Evolutionary conservation across 2,329 filamentous ascomycete genomes (phyloP).

Genomic region (Fusarium secorum): DNA sequence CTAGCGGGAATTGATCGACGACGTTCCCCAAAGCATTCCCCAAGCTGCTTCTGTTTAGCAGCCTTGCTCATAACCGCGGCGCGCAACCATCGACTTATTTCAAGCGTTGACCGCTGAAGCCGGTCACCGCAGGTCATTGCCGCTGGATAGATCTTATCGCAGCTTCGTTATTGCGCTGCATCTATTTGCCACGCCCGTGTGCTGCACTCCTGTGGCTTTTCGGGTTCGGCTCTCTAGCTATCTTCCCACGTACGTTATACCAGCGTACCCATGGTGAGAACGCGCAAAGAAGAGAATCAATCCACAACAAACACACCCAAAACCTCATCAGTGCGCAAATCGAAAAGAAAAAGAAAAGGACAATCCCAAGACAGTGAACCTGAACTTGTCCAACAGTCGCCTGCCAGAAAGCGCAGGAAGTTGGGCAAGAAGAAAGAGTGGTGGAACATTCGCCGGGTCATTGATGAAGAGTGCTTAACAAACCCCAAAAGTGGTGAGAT

Average conservation of each 20-base stretch:
- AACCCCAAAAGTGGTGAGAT: conserved; percentile 19
- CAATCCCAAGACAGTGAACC: neutral
- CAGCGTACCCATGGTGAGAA: conserved; percentile 46
- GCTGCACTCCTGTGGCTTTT: conserved; percentile 4
- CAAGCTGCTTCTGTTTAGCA: conserved; percentile 33
- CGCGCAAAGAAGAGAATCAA: conserved; percentile 35
- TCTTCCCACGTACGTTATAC: conserved; percentile 14
- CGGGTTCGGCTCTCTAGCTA: conserved; percentile 1
- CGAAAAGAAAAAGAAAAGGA: conserved; percentile 18
- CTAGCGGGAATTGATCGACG: conserved; percentile 37
- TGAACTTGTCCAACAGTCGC: neutral
- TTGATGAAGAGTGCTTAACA: conserved; percentile 43
- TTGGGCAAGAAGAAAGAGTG: conserved; percentile 33
- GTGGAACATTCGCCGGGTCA: conserved; percentile 47
- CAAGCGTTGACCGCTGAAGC: conserved; percentile 43
- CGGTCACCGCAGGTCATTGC: conserved; percentile 37
- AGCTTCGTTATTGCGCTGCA: conserved; percentile 5
- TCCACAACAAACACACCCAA: conserved; percentile 31
- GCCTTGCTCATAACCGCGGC: conserved; percentile 38
- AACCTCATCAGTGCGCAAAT: conserved; percentile 30
- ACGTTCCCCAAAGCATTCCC: conserved; percentile 30
- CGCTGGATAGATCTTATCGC: conserved; percentile 13
- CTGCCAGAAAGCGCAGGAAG: conserved; percentile 16
- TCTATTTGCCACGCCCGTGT: conserved; percentile 2
- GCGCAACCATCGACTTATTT: conserved; percentile 46